phyloP scores from a whole-genome alignment of 2,329 filamentous ascomycete genomes.

The Hawksworthiomyces lignivorus region DNA sequence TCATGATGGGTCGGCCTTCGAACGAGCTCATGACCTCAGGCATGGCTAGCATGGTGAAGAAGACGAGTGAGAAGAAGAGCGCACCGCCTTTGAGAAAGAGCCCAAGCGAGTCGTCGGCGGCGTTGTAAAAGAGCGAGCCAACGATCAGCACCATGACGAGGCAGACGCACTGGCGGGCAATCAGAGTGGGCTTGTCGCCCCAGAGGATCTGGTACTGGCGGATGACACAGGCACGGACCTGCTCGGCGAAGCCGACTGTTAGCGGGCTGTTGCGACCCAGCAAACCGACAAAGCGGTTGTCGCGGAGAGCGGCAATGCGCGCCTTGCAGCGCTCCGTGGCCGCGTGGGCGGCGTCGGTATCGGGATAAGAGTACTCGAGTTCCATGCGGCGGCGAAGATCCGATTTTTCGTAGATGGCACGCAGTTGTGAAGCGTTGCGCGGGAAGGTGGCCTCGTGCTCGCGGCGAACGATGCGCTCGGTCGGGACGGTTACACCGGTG shows the following conservation, averaged over 20 bases:
- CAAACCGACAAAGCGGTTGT: no score
- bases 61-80: slow-evolving; percentile 44
- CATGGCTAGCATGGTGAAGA: slow-evolving; percentile 59
- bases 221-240: slow-evolving; percentile 60
- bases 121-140: slow-evolving; percentile 69
- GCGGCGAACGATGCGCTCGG: slow-evolving; percentile 60
- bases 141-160: slow-evolving; percentile 66
- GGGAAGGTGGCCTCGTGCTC: slow-evolving; percentile 58
- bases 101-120: slow-evolving; percentile 50
- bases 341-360: slow-evolving; percentile 36
- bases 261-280: no score
- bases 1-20: slow-evolving; percentile 52
- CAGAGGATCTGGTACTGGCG: slow-evolving; percentile 73
- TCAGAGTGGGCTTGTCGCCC: slow-evolving; percentile 66
- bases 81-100: slow-evolving; percentile 51
- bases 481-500: slow-evolving; percentile 66
- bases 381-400: no score
- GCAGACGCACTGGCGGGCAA: slow-evolving; percentile 74
- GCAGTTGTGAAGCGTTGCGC: no score
- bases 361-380: slow-evolving; percentile 53
- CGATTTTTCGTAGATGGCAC: slow-evolving; percentile 43
- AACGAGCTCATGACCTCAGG: slow-evolving; percentile 63
- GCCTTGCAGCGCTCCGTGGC: slow-evolving; percentile 46
- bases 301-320: no score
- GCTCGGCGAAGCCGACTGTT: slow-evolving; percentile 57